These are phyloP conservation scores for Arthrobotrys iridis DNA, from an alignment of 2,329 filamentous ascomycete species.

Conservation along the genomic window DNA sequence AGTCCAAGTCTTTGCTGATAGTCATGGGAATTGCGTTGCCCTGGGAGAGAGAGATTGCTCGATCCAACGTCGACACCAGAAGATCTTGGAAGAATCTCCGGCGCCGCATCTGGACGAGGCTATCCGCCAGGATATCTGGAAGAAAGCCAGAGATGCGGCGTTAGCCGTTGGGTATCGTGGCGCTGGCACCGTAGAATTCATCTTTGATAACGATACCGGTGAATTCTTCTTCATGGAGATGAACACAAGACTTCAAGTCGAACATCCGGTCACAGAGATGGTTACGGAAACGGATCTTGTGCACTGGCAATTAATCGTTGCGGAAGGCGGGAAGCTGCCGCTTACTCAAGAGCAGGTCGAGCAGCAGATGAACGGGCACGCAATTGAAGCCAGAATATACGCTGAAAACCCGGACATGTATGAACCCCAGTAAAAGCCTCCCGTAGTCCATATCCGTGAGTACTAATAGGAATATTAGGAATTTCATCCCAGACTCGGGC, in stretches of 20 bases:
- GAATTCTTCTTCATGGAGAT: slow-evolving; percentile 86
- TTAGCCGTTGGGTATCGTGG: slow-evolving; percentile 86
- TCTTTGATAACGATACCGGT: slow-evolving; percentile 82
- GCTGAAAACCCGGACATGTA: slow-evolving; percentile 86
- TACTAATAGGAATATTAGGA: slow-evolving; percentile 62
- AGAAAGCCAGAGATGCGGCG: slow-evolving; percentile 72
- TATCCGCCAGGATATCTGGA: slow-evolving; percentile 72
- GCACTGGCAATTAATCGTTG: slow-evolving; percentile 92
- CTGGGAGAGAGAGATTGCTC: slow-evolving; percentile 90
- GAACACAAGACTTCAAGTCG: slow-evolving; percentile 87
- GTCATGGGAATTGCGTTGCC: slow-evolving; percentile 79
- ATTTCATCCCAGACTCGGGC: slow-evolving; percentile 94
- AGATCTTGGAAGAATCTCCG: slow-evolving; percentile 89
- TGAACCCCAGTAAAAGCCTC: background rate
- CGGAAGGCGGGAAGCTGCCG: slow-evolving; percentile 74
- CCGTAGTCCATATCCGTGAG: too few species aligned
- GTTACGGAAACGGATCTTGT: slow-evolving; percentile 82
- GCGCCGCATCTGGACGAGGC: slow-evolving; percentile 73
- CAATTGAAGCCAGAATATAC: slow-evolving; percentile 95
- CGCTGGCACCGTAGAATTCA: slow-evolving; percentile 89
- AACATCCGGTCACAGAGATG: slow-evolving; percentile 92
- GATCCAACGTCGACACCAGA: slow-evolving; percentile 86
- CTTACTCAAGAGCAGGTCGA: slow-evolving; percentile 74
- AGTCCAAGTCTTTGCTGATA: slow-evolving; percentile 89
- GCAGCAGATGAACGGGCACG: slow-evolving; percentile 80